Evolutionary conservation across 805 yeast genomes (phyloP).

Genomic region (Ogataea sp.): DNA sequence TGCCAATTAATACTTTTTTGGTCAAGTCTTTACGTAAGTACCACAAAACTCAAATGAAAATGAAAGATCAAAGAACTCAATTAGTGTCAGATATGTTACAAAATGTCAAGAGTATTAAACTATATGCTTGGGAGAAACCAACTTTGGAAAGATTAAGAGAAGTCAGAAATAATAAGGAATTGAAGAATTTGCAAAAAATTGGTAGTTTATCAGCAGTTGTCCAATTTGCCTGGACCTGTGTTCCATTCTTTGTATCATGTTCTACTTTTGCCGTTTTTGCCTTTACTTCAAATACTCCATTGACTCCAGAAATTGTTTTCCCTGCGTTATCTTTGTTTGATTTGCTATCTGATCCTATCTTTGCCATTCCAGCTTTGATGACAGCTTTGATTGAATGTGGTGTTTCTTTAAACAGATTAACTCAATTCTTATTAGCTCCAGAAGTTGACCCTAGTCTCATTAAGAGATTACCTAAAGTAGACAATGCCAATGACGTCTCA

Average conservation of each 20-base stretch:
- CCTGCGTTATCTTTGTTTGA: constrained; percentile 59
- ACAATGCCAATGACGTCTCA: constrained; percentile 23
- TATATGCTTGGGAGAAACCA: constrained; percentile 66
- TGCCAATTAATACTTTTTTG: constrained; percentile 46
- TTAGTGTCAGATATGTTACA: constrained; percentile 51
- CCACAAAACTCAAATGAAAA: constrained; percentile 50
- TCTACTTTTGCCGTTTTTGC: constrained; percentile 52
- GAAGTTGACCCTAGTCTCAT: constrained; percentile 31
- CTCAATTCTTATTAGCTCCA: constrained; percentile 37
- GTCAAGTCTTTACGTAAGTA: constrained; percentile 37
- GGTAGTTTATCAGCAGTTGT: constrained; percentile 38
- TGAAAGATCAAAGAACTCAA: constrained; percentile 52
- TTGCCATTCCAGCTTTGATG: constrained; percentile 48
- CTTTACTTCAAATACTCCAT: constrained; percentile 33
- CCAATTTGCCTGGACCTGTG: constrained; percentile 53
- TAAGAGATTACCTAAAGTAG: constrained; percentile 12
- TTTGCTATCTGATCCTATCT: constrained; percentile 49
- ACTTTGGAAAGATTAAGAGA: constrained; percentile 43
- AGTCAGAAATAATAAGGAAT: constrained; percentile 51
- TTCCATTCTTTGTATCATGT: constrained; percentile 59
- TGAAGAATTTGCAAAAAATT: constrained; percentile 40
- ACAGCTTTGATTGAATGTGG: constrained; percentile 50
- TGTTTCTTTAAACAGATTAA: constrained; percentile 49
- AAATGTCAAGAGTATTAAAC: constrained; percentile 55
- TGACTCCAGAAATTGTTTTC: constrained; percentile 61